Evolutionary conservation across 2,329 filamentous ascomycete genomes (phyloP).

Genomic region (Fusarium algeriense): DNA sequence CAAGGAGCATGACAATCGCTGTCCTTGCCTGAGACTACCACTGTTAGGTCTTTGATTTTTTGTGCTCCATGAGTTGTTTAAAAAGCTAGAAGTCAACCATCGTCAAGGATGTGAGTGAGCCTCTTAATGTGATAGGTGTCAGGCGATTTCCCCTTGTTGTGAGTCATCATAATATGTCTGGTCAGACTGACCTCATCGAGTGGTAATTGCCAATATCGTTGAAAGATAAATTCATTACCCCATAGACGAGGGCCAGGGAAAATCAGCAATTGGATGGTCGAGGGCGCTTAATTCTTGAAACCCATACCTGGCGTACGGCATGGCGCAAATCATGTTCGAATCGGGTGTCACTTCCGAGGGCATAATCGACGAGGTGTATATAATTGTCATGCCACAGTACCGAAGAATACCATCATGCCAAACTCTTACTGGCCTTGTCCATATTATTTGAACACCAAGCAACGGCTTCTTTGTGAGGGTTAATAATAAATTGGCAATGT

Average conservation of each 20-base stretch:
- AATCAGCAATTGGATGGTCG: neutral
- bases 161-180: neutral
- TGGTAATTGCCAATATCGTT: neutral
- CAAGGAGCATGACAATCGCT: constrained; percentile 25
- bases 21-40: constrained; percentile 21
- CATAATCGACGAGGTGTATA: constrained; percentile 6
- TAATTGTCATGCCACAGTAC: constrained; percentile 3
- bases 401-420: constrained; percentile 5
- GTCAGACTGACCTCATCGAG: neutral
- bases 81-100: neutral
- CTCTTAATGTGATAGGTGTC: neutral
- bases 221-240: constrained; percentile 1
- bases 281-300: constrained; percentile 5
- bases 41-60: neutral
- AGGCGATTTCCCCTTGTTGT: neutral
- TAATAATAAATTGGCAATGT: neutral
- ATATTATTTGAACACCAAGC: neutral
- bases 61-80: constrained; percentile 1
- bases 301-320: neutral
- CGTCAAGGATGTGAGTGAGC: neutral
- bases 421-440: neutral
- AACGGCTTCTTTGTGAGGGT: constrained; percentile 5
- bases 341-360: constrained; percentile 10
- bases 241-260: neutral
- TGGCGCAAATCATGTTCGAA: constrained; percentile 2